These are phyloP conservation scores for Taphrina wiesneri DNA, from an alignment of 1,139 yeast genomes.

Conservation along the genomic window DNA sequence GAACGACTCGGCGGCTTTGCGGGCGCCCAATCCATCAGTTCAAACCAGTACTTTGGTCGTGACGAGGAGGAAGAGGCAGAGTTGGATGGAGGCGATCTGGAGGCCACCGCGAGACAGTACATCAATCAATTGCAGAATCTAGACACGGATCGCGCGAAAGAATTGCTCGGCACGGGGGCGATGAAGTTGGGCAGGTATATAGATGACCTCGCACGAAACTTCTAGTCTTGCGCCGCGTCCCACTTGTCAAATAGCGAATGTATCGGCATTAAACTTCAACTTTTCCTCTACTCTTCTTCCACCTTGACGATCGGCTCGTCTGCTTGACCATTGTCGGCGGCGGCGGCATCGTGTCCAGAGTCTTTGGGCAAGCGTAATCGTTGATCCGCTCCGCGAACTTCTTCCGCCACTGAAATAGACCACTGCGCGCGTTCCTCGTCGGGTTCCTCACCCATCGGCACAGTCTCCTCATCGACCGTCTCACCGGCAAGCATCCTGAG, in stretches of 20 bases:
- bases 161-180: constrained; percentile 24
- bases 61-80: constrained; percentile 56
- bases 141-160: constrained; percentile 29
- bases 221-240: no score
- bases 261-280: neutral
- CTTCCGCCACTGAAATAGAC: constrained; percentile 21
- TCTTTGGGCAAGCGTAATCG: neutral
- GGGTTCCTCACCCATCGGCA: constrained; percentile 65
- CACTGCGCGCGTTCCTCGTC: constrained; percentile 31
- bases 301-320: neutral
- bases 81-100: constrained; percentile 26
- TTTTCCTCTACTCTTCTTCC: neutral
- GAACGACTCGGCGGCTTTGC: constrained; percentile 73
- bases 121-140: constrained; percentile 25
- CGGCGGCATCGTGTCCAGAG: neutral
- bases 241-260: neutral
- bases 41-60: constrained; percentile 89
- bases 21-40: constrained; percentile 88
- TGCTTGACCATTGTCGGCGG: neutral
- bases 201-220: constrained; percentile 32
- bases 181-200: constrained; percentile 29
- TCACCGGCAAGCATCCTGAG: constrained; percentile 47
- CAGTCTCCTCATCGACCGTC: constrained; percentile 54
- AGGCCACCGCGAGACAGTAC: constrained; percentile 30
- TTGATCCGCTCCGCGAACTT: constrained; percentile 28